Evolutionary conservation across 768 basidiomycete species (phyloP).

Genomic region (Crucibulum laeve): DNA sequence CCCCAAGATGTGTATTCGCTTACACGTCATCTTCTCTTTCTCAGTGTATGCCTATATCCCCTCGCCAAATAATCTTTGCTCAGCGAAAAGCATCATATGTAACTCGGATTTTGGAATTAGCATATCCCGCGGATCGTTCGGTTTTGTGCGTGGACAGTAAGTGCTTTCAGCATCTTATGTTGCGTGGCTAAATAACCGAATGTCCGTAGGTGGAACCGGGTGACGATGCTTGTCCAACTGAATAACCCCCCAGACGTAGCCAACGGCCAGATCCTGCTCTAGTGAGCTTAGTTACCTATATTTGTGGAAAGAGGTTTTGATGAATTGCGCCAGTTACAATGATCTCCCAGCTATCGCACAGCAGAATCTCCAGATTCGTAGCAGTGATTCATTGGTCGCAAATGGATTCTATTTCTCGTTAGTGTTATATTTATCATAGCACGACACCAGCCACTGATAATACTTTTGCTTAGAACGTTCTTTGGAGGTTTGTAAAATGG

Average conservation of each 20-base stretch:
- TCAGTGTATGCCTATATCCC: constrained; percentile 83
- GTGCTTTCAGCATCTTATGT: constrained; percentile 20
- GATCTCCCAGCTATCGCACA: constrained; percentile 59
- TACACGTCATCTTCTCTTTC: constrained; percentile 4
- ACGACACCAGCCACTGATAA: constrained; percentile 2
- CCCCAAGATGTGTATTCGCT: neutral
- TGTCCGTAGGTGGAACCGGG: constrained; percentile 53
- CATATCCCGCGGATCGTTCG: constrained; percentile 62
- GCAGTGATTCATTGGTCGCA: constrained; percentile 41
- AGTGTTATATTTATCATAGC: constrained; percentile 17
- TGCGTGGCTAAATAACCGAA: neutral
- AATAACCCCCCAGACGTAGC: constrained; percentile 64
- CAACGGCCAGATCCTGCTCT: constrained; percentile 72
- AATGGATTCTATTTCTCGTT: constrained; percentile 81
- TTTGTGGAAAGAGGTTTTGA: neutral
- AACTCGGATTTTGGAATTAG: constrained; percentile 78
- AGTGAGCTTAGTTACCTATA: constrained; percentile 37
- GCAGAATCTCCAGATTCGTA: constrained; percentile 60
- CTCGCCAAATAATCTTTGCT: constrained; percentile 55
- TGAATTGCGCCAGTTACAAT: constrained; percentile 50
- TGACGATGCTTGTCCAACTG: constrained; percentile 74
- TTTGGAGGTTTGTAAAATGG: constrained; percentile 55
- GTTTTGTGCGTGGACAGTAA: constrained; percentile 58
- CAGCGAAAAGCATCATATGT: constrained; percentile 51
- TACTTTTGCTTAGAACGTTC: constrained; percentile 51